Conservation (phyloP, 2,329 filamentous ascomycete genomes). For the Clonostachys rhizophaga region DNA sequence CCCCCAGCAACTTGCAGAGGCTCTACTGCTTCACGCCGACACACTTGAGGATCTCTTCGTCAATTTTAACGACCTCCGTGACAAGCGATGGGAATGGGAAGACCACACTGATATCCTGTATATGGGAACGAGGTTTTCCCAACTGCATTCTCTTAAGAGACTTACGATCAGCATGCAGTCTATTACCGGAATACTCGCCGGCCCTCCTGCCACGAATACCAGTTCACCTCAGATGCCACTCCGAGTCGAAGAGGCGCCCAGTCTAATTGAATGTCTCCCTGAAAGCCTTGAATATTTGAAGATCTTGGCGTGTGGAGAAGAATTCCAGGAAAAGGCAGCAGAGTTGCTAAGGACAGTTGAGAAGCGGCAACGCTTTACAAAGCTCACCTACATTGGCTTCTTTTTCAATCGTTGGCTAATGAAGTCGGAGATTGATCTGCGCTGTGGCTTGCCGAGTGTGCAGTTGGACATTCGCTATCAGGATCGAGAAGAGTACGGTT, state of each 20-base stretch:
- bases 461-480: no score
- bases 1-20: constrained; percentile 2
- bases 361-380: no score
- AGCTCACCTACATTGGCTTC: no score
- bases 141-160: neutral
- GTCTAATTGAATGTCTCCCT: constrained; percentile 2
- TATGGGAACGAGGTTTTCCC: neutral
- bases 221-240: neutral
- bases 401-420: no score
- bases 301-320: neutral
- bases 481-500: no score
- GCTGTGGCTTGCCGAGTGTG: no score
- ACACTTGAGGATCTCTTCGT: constrained; percentile 5
- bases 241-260: neutral
- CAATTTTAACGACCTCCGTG: constrained; percentile 3
- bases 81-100: neutral
- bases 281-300: constrained; percentile 4
- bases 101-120: neutral
- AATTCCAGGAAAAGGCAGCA: no score
- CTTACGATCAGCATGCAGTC: neutral
- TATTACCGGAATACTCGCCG: neutral
- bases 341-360: no score
- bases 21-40: constrained; percentile 1
- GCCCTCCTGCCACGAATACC: neutral
- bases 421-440: no score